phyloP scores from a whole-genome alignment of 1,284 basidiomycete genomes.

The Ganoderma resinaceum region DNA sequence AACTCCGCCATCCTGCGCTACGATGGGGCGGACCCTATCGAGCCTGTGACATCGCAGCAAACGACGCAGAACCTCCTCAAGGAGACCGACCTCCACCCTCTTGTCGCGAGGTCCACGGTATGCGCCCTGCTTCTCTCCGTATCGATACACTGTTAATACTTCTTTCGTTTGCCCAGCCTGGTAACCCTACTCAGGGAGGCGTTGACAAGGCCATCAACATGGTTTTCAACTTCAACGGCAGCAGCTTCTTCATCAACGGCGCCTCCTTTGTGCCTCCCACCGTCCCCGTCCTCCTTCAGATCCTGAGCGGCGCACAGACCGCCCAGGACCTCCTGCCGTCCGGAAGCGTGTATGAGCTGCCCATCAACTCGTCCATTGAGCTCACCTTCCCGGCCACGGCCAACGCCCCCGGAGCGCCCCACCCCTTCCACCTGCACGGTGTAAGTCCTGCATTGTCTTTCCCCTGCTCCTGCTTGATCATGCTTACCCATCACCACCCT shows the following conservation, averaged over 20 bases:
- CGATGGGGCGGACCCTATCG: slow-evolving; percentile 50
- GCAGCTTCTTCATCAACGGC: slow-evolving; percentile 37
- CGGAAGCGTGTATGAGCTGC: slow-evolving; percentile 41
- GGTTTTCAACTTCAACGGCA: slow-evolving; percentile 27
- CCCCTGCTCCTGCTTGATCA: neutral
- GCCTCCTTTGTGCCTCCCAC: slow-evolving; percentile 35
- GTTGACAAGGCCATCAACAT: slow-evolving; percentile 41
- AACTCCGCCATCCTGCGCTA: slow-evolving; percentile 42
- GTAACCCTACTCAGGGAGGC: slow-evolving; percentile 34
- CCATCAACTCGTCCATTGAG: slow-evolving; percentile 42
- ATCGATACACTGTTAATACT: too few relatives aligned
- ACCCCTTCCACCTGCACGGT: slow-evolving; percentile 50
- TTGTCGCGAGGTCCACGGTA: slow-evolving; percentile 17
- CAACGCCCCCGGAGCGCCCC: slow-evolving; percentile 38
- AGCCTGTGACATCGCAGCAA: slow-evolving; percentile 43
- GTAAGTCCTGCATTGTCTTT: slow-evolving; percentile 31
- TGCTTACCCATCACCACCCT: neutral
- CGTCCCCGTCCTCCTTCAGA: slow-evolving; percentile 39
- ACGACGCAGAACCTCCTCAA: slow-evolving; percentile 32
- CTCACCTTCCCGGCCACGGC: slow-evolving; percentile 40
- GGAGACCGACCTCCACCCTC: slow-evolving; percentile 39
- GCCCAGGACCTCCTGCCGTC: slow-evolving; percentile 40
- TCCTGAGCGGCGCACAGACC: slow-evolving; percentile 37
- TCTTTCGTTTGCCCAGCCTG: slow-evolving; percentile 33
- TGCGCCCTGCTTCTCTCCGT: neutral